Evolutionary conservation across 169 alveolate species (phyloP), one percentile per base, ranked within the genome.

Genomic region (Plasmodium inui): DNA sequence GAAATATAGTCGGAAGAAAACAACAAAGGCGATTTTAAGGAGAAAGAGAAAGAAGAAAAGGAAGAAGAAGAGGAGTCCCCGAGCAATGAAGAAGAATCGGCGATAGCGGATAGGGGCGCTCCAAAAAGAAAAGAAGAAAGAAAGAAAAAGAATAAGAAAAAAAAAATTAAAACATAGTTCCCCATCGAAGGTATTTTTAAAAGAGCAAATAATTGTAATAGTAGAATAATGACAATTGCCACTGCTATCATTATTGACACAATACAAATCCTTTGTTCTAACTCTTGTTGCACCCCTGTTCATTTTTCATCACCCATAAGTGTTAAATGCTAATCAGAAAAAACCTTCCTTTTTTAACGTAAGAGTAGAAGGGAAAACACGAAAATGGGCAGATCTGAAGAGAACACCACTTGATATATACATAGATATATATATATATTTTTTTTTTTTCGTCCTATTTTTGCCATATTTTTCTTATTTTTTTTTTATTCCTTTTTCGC

Each of bases 141-240:
- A 84, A 17, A 30, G 39, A 84, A 84, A 71, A 70, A 70, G 50
- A 14, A 14, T 14, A n/a, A n/a, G 14, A 71, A 55, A 9, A 84
- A 84, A 71, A 84, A 84, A 71, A 71, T 84, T 12, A 84, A 84
- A 44, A 84, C 67, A 71, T 83, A 84, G 76, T 14, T 41, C 17
- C 34, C 72, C 30, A 46, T 17, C 53, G 92, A 84, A 84, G 92
- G 92, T 84, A 84, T 1, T 57, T 61, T 34, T 37, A 83, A 83
- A 61, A 57, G 46, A 83, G 28, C 30, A 55, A 67, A 19, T 57
- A 82, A 61, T 82, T 17, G 19, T 41, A 79, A 79, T 37, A 79
- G 57, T 37, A 37, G 28, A 82, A 82, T 82, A 82, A 82, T 30
- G 19, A 50, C 28, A 9, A 17, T 22, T 50, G 32, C 28, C 34